Conservation (phyloP, 83 land plant species). For the Thuja plicata region DNA sequence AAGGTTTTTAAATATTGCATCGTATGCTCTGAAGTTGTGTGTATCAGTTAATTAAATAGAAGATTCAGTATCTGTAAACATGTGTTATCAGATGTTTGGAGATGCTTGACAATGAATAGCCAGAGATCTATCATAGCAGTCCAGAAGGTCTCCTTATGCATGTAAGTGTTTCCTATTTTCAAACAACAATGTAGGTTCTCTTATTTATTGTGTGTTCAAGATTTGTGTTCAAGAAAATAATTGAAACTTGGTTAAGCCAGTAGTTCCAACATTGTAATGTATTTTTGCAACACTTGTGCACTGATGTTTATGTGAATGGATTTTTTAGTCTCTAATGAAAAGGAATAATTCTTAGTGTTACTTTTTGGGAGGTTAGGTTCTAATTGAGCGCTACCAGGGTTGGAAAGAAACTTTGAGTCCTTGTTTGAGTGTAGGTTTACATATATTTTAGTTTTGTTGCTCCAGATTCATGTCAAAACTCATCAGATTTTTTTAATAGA, state of each 20-base stretch:
- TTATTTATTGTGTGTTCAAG: background rate
- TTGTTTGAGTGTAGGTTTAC: background rate
- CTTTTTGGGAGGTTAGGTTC: background rate
- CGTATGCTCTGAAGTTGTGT: background rate
- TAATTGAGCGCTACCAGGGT: background rate
- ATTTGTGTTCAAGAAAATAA: background rate
- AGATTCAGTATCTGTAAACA: slow-evolving; percentile 14
- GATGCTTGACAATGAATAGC: slow-evolving; percentile 32
- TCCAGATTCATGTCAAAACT: background rate
- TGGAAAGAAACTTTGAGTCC: slow-evolving; percentile 6
- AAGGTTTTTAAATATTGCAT: background rate
- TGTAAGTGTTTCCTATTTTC: slow-evolving; percentile 14
- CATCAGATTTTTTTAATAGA: background rate
- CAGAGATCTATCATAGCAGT: slow-evolving; percentile 26
- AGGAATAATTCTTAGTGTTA: background rate
- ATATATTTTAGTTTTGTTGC: background rate
- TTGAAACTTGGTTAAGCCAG: background rate
- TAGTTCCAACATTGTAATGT: background rate
- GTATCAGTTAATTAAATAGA: background rate
- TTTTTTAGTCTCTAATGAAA: slow-evolving; percentile 13
- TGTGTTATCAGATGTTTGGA: slow-evolving; percentile 31
- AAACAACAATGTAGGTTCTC: background rate
- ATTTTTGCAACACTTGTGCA: background rate
- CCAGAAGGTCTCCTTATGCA: slow-evolving; percentile 32
- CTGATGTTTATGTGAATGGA: slow-evolving; percentile 9